Evolutionary conservation across 2,329 filamentous ascomycete species (phyloP).

Genomic region (Ascochyta clinopodiicola): DNA sequence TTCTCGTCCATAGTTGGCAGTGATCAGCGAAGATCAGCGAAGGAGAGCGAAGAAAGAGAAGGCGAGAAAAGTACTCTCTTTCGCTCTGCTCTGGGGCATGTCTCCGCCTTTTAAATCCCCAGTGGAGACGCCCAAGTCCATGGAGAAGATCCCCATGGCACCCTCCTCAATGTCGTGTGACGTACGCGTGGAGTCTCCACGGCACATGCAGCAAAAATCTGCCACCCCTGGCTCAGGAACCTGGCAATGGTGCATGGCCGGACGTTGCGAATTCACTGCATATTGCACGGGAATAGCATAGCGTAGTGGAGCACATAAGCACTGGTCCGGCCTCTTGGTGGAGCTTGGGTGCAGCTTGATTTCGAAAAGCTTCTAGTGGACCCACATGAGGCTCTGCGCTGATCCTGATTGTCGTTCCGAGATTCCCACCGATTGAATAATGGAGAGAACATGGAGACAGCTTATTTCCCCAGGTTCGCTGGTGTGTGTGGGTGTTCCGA

Average conservation of each 20-base stretch:
- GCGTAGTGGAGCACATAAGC: constrained; percentile 30
- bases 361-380: constrained; percentile 39
- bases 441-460: constrained; percentile 12
- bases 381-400: constrained; percentile 39
- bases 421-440: constrained; percentile 24
- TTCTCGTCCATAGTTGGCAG: constrained; percentile 38
- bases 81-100: constrained; percentile 7
- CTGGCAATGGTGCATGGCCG: constrained; percentile 22
- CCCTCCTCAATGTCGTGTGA: constrained; percentile 13
- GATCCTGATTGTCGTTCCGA: constrained; percentile 22
- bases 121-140: constrained; percentile 27
- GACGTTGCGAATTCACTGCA: constrained; percentile 25
- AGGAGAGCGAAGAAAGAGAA: constrained; percentile 8
- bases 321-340: constrained; percentile 32
- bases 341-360: constrained; percentile 34
- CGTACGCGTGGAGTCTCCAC: constrained; percentile 18
- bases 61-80: constrained; percentile 18
- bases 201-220: constrained; percentile 27
- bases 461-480: constrained; percentile 1
- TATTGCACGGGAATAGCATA: constrained; percentile 21
- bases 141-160: constrained; percentile 38
- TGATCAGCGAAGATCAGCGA: constrained; percentile 20
- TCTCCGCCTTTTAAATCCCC: constrained; percentile 36
- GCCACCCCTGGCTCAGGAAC: constrained; percentile 18
- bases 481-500: background rate